A percentile compares a stretch with the other conserved stretches of the same genome.
phyloP scores from a whole-genome alignment of 169 alveolate genomes.

The Plasmodium billcollinsi region DNA sequence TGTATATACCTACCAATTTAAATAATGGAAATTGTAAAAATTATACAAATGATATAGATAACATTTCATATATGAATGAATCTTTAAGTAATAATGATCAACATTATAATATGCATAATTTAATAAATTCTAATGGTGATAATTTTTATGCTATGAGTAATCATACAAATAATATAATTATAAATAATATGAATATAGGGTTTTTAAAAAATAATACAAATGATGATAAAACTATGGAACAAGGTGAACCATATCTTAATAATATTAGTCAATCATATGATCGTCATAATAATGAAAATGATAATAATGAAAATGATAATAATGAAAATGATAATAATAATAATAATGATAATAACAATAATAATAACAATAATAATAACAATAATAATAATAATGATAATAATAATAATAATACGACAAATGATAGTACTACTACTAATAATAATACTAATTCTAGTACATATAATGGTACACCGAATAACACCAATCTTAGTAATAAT shows the following conservation, averaged over 20 bases:
- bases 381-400: background rate
- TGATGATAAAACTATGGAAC: background rate
- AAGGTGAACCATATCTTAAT: background rate
- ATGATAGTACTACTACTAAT: background rate
- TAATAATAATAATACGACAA: slow-evolving; percentile 6
- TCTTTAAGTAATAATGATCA: background rate
- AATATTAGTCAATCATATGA: background rate
- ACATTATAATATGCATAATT: background rate
- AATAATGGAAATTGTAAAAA: slow-evolving; percentile 1
- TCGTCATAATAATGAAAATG: background rate
- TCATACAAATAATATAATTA: background rate
- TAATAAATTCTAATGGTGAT: too few species aligned
- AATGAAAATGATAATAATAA: background rate
- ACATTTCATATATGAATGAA: background rate
- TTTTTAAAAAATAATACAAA: slow-evolving; percentile 4
- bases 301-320: background rate
- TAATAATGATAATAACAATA: background rate
- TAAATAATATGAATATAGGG: background rate
- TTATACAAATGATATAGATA: slow-evolving; percentile 8
- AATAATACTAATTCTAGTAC: background rate
- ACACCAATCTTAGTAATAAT: background rate
- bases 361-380: background rate
- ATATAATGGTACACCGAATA: background rate
- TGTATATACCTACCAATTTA: background rate
- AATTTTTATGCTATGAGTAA: too few species aligned